Evolutionary conservation across 768 basidiomycete species (phyloP).

Genomic region (Lactarius hatsudake): DNA sequence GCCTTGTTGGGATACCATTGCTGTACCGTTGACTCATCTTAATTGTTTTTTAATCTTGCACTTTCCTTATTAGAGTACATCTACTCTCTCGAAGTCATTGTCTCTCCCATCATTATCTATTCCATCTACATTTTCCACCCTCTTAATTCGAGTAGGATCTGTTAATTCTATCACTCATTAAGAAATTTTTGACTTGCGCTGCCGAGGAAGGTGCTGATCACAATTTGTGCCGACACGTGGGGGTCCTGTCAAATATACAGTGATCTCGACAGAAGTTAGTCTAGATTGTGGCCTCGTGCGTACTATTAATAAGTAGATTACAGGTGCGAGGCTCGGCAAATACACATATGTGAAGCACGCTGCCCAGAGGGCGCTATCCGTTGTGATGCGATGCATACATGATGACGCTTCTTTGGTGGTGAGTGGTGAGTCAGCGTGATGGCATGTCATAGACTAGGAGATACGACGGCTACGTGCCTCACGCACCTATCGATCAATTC

Average conservation of each 20-base stretch:
- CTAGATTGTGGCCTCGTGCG: neutral
- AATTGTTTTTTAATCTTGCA: constrained; percentile 5
- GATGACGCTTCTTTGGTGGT: constrained; percentile 3
- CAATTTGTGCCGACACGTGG: neutral
- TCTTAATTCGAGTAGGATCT: constrained; percentile 11
- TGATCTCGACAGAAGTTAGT: neutral
- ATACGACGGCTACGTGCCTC: constrained; percentile 1
- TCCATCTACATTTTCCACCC: neutral
- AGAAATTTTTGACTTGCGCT: neutral
- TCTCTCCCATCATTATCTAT: neutral
- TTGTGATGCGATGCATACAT: neutral
- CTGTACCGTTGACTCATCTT: neutral
- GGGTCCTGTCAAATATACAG: neutral
- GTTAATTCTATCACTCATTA: constrained; percentile 3
- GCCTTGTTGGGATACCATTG: neutral
- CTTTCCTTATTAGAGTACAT: constrained; percentile 18
- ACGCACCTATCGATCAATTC: neutral
- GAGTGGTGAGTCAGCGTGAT: neutral
- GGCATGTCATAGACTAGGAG: constrained; percentile 4
- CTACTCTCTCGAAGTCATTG: neutral
- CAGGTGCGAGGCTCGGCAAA: neutral
- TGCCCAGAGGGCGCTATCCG: neutral
- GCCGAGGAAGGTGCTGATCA: constrained; percentile 9
- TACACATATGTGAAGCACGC: neutral
- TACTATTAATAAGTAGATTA: neutral